A percentile compares a stretch with the other conserved stretches of the same genome.
Evolutionary conservation across 2,329 filamentous ascomycete species (phyloP).

Genomic region (Podosphaera leucotricha): DNA sequence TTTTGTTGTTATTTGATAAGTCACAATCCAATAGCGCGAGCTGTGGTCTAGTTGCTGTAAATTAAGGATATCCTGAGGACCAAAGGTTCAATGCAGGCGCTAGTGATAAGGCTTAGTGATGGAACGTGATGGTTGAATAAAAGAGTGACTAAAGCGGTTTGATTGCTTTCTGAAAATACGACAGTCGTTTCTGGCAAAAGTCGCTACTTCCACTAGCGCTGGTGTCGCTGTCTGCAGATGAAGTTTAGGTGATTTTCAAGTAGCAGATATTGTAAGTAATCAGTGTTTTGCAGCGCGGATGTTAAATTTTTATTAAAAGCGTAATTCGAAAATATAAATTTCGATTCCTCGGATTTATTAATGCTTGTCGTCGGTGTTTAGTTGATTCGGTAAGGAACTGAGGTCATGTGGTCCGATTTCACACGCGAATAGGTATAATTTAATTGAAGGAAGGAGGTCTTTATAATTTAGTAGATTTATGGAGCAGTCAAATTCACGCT

Average conservation of each 20-base stretch:
- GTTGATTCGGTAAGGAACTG: background rate
- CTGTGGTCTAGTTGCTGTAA: too few relatives aligned
- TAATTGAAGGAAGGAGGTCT: background rate
- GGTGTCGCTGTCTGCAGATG: too few relatives aligned
- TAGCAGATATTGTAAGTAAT: background rate
- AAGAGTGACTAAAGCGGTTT: too few relatives aligned
- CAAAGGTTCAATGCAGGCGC: too few relatives aligned
- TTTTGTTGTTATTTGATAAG: background rate
- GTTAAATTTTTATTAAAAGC: background rate
- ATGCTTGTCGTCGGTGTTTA: background rate
- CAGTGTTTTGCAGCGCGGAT: background rate
- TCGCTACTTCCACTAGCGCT: too few relatives aligned
- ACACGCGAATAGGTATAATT: background rate
- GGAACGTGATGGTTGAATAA: too few relatives aligned
- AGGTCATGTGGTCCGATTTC: background rate
- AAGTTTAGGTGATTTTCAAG: background rate
- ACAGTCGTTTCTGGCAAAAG: too few relatives aligned
- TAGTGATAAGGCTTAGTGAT: too few relatives aligned
- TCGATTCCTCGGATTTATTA: background rate
- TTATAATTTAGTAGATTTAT: conserved; percentile 1
- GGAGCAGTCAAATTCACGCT: background rate
- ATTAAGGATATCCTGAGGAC: too few relatives aligned
- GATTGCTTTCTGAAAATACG: too few relatives aligned
- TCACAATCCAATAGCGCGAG: background rate
- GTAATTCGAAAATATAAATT: background rate